Percentiles rank a stretch among this genome's conserved stretches.
phyloP scores from a whole-genome alignment of 768 basidiomycete genomes.

The Crucibulum laeve region DNA sequence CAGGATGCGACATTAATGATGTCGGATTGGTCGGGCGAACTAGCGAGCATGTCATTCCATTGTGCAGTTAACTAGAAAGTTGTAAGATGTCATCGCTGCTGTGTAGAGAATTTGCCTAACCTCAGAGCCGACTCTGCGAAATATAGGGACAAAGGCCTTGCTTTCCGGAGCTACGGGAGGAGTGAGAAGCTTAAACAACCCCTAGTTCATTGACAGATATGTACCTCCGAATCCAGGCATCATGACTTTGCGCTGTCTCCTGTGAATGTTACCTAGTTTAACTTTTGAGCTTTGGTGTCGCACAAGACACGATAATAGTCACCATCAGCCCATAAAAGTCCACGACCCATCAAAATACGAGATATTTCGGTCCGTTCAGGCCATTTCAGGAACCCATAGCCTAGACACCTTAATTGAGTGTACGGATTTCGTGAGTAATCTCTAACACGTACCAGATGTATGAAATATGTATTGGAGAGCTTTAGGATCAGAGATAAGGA shows the following conservation, averaged over 20 bases:
- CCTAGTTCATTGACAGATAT: background rate
- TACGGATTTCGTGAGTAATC: background rate
- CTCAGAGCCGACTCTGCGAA: slow-evolving; percentile 38
- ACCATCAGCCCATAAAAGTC: slow-evolving; percentile 54
- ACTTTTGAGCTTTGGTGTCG: background rate
- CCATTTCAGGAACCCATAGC: slow-evolving; percentile 53
- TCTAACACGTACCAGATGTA: slow-evolving; percentile 34
- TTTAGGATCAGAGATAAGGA: slow-evolving; percentile 53
- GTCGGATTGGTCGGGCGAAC: slow-evolving; percentile 30
- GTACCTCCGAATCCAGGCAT: slow-evolving; percentile 52
- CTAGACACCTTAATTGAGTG: slow-evolving; percentile 14
- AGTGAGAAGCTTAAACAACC: background rate
- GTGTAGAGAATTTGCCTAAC: slow-evolving; percentile 24
- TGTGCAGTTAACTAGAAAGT: slow-evolving; percentile 36
- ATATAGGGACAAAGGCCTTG: slow-evolving; percentile 46
- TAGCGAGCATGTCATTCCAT: slow-evolving; percentile 49
- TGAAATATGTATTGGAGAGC: slow-evolving; percentile 56
- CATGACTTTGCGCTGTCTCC: slow-evolving; percentile 49
- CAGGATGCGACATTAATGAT: slow-evolving; percentile 47
- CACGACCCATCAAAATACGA: slow-evolving; percentile 45
- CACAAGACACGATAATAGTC: slow-evolving; percentile 7
- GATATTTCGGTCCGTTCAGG: slow-evolving; percentile 45
- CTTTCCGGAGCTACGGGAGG: slow-evolving; percentile 32
- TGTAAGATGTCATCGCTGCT: slow-evolving; percentile 12
- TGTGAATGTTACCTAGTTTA: slow-evolving; percentile 38